phyloP scores from a whole-genome alignment of 768 basidiomycete species.

The Leccinum rimulosum region DNA sequence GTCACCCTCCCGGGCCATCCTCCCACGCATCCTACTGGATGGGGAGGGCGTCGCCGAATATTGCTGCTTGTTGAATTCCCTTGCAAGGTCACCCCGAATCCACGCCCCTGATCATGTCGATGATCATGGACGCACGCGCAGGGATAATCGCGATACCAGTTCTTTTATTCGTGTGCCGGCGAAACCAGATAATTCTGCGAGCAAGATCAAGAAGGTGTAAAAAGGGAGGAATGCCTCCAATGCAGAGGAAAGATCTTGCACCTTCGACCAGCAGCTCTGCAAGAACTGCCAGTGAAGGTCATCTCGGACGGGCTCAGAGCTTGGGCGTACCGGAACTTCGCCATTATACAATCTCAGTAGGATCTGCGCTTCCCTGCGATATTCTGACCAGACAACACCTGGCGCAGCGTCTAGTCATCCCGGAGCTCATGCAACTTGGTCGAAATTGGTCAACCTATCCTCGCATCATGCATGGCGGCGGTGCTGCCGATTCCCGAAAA shows the following conservation, averaged over 20 bases:
- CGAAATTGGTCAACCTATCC: too few relatives aligned
- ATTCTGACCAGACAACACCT: constrained; percentile 17
- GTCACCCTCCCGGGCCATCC: too few relatives aligned
- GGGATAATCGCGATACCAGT: background rate
- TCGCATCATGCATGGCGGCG: too few relatives aligned
- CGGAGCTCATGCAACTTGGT: too few relatives aligned
- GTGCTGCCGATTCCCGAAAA: too few relatives aligned
- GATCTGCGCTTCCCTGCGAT: constrained; percentile 3
- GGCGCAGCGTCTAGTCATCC: background rate
- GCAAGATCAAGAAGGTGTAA: constrained; percentile 7
- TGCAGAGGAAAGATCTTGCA: constrained; percentile 11
- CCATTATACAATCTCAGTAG: constrained; percentile 1
- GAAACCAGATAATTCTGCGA: background rate
- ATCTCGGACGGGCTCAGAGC: constrained; percentile 36
- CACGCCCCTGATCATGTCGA: too few relatives aligned
- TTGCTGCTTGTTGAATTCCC: too few relatives aligned
- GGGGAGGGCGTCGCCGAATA: too few relatives aligned
- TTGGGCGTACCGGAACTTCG: constrained; percentile 7
- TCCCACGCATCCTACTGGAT: too few relatives aligned
- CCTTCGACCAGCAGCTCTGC: constrained; percentile 10
- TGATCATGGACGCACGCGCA: too few relatives aligned
- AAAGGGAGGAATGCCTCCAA: constrained; percentile 12
- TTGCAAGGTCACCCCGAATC: too few relatives aligned
- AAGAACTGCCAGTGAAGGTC: constrained; percentile 8
- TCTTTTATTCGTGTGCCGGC: too few relatives aligned